These are phyloP conservation scores for Colletotrichum viniferum DNA, from an alignment of 2,329 filamentous ascomycete species.

Conservation along the genomic window DNA sequence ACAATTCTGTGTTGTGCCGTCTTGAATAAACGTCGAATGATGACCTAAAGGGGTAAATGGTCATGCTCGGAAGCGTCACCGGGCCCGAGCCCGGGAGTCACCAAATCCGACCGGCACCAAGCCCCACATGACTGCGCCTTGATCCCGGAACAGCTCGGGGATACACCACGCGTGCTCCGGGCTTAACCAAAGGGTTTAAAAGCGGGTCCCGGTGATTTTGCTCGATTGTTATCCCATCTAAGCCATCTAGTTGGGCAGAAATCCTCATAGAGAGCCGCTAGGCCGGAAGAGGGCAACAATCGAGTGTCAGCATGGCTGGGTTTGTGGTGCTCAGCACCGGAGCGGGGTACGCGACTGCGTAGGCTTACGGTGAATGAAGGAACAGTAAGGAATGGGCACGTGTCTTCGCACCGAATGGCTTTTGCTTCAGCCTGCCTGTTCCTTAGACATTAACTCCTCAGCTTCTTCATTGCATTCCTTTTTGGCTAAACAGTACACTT, in stretches of 20 bases:
- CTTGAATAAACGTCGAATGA: neutral
- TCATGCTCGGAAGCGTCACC: neutral
- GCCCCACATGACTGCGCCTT: neutral
- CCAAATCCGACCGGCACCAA: neutral
- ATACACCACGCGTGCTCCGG: neutral
- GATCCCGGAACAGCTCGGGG: neutral
- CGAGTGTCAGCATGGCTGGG: neutral
- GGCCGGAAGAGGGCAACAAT: conserved; percentile 13
- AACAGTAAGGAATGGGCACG: neutral
- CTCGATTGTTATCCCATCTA: neutral
- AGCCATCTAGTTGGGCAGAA: neutral
- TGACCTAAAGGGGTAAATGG: neutral
- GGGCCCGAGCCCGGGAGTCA: neutral
- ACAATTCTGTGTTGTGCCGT: neutral
- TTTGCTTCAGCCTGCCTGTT: neutral
- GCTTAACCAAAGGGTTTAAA: neutral
- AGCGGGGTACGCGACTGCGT: neutral
- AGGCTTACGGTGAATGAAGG: neutral
- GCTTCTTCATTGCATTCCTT: neutral
- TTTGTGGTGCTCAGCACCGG: neutral
- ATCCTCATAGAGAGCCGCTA: neutral
- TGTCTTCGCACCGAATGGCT: neutral
- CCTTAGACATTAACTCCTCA: neutral
- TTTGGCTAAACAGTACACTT: neutral
- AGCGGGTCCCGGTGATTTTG: neutral